Evolutionary conservation across 2,329 filamentous ascomycete genomes (phyloP), one percentile per base, ranked within the genome.

Genomic region (Colletotrichum incanum): DNA sequence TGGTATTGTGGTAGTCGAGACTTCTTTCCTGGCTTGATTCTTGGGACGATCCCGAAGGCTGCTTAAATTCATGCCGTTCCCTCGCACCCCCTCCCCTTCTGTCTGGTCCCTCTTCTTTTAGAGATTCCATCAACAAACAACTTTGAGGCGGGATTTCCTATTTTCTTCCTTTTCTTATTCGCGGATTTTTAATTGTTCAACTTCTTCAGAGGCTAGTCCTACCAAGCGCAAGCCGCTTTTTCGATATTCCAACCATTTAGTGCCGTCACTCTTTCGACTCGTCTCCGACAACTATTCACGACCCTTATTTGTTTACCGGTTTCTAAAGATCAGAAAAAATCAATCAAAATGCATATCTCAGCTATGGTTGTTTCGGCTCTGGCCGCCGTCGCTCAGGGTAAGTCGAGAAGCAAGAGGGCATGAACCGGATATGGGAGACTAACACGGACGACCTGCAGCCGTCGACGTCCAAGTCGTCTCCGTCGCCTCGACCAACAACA

Each of bases 401-500:
- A 50, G 82, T 75, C 20, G 20, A 7, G 3, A 23, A 5, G 31
- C 6, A 6, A 14, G 0, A 9, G 20, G 52, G 1, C 14, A 14
- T 37, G 12, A 37, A 39, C 37, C 20, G 2, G 8, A 47, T 1
- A n/a, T 12, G 47, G 20, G 9, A 20, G 26, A 65, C 73, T 75
- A 71, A 76, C 71, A 64, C 43, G 31, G 34, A 37, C 11, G 6
- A 37, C 5, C 1, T 50, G 5, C 55, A 84, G 82, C 82, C 61
- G 71, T 80, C 65, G 73, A 83, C 37, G 87, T 91, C 47, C 91
- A 93, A 77, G 89, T 92, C 71, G 89, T 94, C 67, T 88, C 89
- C 74, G 93, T 95, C 69, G 88, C 89, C 74, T 83, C 78, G 31
- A 82, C 85, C 74, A 89, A 88, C 78, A 85, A 87, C 76, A 84